Base-by-base conservation (phyloP, 345 rosid species). In the Diplotaxis tenuifolia region DNA sequence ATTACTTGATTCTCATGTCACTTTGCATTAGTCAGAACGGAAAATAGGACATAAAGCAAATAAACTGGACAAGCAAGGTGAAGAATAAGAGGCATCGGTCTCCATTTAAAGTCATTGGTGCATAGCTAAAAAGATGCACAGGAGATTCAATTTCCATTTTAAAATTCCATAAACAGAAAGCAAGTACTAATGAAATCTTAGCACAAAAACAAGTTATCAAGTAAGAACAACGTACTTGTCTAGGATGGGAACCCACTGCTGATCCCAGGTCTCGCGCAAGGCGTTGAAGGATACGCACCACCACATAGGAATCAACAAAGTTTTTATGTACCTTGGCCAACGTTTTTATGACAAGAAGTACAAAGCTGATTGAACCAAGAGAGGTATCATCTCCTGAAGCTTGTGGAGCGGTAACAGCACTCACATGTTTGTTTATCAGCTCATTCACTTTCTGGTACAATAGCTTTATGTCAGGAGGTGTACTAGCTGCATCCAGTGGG, bases 231-330 rank as follows among this genome's bases (percentile, higher is more conserved):
- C 89, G 67, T 86, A 95, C 99, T 82, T 88, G 99, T 90, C 84
- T 95, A 80, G 83, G 65, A 79, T 92, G 86, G 63, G 97, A 90
- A 70, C 93, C 87, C 6, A 83, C 83, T 55, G 96, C 81, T 64
- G 89, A 87, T 82, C 97, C 96, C 91, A 92, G 86, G 82, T 95
- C 97, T 66, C 96, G 92, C 12, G 92, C 89, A 68, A 95, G 79
- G 42, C 96, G 93, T 82, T 92, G 97, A 75, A 95, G 88, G 72
- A 95, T 88, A 68, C 90, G 92, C 60, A 83, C 94, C 85, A 95
- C 81, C 69, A 82, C 82, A 77, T 54, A 50, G 70, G 99, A 89
- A 59, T 95, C 99, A 62, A 88, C 75, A 56, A 82, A 81, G 90
- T 82, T 82, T 77, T 86, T 90, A 68, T 87, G 94, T 75, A 86